These are phyloP conservation scores for Penicillium salamii DNA, from an alignment of 495 filamentous ascomycete genomes.

Conservation along the genomic window DNA sequence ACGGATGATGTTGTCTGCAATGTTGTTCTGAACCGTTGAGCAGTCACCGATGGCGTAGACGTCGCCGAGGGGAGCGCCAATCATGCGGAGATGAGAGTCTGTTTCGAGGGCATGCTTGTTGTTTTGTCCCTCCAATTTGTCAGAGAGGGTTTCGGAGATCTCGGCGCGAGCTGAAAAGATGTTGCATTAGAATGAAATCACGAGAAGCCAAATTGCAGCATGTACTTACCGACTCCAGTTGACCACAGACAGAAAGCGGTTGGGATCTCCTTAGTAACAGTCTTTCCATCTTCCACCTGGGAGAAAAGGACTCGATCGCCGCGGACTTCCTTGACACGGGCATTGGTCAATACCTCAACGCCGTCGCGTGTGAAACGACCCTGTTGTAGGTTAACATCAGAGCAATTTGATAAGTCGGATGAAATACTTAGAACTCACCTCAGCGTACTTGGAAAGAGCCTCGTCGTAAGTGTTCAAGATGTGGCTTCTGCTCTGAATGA, in stretches of 20 bases:
- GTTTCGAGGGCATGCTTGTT: constrained; percentile 94
- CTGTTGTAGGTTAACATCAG: constrained; percentile 28
- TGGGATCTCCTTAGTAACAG: constrained; percentile 85
- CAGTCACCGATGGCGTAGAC: constrained; percentile 99
- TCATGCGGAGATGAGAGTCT: constrained; percentile 87
- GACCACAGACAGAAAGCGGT: constrained; percentile 98
- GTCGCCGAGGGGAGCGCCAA: constrained; percentile 88
- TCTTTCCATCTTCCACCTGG: constrained; percentile 72
- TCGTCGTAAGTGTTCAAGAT: constrained; percentile 99
- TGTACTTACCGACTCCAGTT: constrained; percentile 70
- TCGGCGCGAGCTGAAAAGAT: constrained; percentile 66
- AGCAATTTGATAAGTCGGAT: too few relatives aligned
- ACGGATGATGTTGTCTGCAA: constrained; percentile 78
- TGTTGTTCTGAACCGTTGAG: constrained; percentile 92
- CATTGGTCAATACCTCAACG: constrained; percentile 86
- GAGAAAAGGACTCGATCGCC: constrained; percentile 82
- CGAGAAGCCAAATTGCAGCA: background rate
- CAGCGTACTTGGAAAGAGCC: constrained; percentile 85
- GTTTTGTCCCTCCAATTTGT: constrained; percentile 71
- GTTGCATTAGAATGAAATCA: constrained; percentile 6
- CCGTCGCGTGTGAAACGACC: constrained; percentile 81
- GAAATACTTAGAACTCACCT: constrained; percentile 51
- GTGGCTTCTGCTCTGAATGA: constrained; percentile 90
- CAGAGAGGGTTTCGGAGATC: constrained; percentile 70
- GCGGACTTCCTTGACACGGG: constrained; percentile 84